phyloP scores from a whole-genome alignment of 257 asterid species.

The Capsicum chinense region DNA sequence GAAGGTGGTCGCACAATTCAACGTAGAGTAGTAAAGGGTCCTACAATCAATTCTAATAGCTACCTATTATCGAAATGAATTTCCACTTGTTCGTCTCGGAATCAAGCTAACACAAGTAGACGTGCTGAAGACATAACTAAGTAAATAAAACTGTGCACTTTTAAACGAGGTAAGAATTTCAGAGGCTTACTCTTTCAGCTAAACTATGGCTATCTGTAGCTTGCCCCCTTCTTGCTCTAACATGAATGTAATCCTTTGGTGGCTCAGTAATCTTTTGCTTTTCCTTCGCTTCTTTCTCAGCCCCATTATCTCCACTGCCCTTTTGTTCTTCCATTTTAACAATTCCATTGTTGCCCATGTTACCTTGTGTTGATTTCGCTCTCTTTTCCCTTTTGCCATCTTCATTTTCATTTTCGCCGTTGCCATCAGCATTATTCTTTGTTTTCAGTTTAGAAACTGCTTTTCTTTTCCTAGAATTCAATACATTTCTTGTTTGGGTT shows the following conservation, averaged over 20 bases:
- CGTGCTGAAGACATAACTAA: neutral
- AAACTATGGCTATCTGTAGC: conserved; percentile 98
- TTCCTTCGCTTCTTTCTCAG: conserved; percentile 34
- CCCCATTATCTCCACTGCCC: conserved; percentile 38
- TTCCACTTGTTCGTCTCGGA: neutral
- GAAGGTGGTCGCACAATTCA: neutral
- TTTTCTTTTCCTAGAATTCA: conserved; percentile 73
- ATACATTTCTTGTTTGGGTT: conserved; percentile 43
- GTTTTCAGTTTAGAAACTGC: conserved; percentile 37
- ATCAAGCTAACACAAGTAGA: neutral
- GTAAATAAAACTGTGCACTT: neutral
- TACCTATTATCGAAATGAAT: neutral
- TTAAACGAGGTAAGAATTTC: neutral
- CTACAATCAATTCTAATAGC: neutral
- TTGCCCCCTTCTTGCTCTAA: conserved; percentile 97
- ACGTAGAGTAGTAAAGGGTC: neutral
- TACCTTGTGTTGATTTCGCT: conserved; percentile 33
- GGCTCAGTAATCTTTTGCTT: conserved; percentile 73
- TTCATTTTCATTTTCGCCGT: conserved; percentile 26
- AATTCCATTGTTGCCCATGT: conserved; percentile 19
- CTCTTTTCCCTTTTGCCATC: conserved; percentile 35
- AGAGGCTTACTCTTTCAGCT: conserved; percentile 73
- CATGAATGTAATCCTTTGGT: conserved; percentile 89
- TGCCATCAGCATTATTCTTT: conserved; percentile 43
- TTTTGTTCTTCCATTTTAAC: conserved; percentile 36